These are phyloP conservation scores for Wickerhamiella kazuoi DNA, from an alignment of 805 yeast species.

Conservation along the genomic window DNA sequence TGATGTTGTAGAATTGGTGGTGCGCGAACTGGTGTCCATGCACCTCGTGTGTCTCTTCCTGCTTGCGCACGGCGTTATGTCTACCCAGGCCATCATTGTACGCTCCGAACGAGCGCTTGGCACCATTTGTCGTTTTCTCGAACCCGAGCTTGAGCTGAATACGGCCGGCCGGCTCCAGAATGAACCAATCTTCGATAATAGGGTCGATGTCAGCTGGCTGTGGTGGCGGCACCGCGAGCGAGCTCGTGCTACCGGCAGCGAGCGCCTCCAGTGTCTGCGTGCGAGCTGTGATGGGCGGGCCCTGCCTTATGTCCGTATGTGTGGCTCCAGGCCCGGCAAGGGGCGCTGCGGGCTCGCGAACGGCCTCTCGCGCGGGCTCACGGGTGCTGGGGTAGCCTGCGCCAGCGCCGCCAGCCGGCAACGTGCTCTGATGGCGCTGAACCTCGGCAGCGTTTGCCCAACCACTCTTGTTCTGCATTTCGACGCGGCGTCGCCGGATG, in stretches of 20 bases:
- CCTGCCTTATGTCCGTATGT: background rate
- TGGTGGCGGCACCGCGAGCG: background rate
- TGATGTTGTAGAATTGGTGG: conserved; percentile 73
- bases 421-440: conserved; percentile 11
- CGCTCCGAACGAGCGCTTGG: conserved; percentile 1
- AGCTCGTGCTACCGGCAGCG: background rate
- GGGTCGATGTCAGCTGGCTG: conserved; percentile 1
- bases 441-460: conserved; percentile 62
- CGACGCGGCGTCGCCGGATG: conserved; percentile 71
- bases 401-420: background rate
- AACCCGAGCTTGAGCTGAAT: conserved; percentile 62
- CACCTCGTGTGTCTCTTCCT: conserved; percentile 69
- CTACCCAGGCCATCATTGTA: conserved; percentile 43
- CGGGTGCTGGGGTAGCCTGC: background rate
- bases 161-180: conserved; percentile 88
- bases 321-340: background rate
- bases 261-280: background rate
- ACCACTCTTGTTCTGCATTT: conserved; percentile 51
- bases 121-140: conserved; percentile 25
- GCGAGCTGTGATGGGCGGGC: background rate
- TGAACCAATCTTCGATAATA: conserved; percentile 62
- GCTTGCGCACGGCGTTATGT: conserved; percentile 94
- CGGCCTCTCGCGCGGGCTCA: background rate
- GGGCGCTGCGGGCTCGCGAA: background rate
- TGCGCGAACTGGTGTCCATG: conserved; percentile 96